These are phyloP conservation scores for Primulina eburnea DNA, from an alignment of 257 asterid genomes.

Conservation along the genomic window DNA sequence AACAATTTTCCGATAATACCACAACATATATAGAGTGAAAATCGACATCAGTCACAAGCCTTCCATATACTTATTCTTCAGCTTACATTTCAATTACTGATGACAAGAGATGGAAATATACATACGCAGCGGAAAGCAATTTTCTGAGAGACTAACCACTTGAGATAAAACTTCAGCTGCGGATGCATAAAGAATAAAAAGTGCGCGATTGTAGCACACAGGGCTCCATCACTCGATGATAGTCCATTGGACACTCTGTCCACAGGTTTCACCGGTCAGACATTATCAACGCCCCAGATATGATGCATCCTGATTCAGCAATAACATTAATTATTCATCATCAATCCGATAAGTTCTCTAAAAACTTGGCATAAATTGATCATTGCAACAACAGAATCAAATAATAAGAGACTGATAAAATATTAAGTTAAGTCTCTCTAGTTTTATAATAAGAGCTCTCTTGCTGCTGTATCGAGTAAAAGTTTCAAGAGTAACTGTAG, in stretches of 20 bases:
- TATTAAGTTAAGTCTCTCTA: not conserved
- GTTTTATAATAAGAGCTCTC: not conserved
- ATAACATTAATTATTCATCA: not conserved
- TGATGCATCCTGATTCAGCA: slow-evolving; percentile 37
- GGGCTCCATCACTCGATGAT: not conserved
- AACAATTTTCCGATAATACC: too few relatives aligned
- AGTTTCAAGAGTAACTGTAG: not conserved
- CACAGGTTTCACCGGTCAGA: not conserved
- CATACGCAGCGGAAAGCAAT: too few relatives aligned
- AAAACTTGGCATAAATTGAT: not conserved
- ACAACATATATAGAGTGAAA: too few relatives aligned
- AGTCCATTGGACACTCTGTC: not conserved
- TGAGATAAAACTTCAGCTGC: not conserved
- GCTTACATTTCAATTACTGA: too few relatives aligned
- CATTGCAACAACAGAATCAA: not conserved
- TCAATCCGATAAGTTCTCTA: not conserved
- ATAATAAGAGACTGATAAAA: not conserved
- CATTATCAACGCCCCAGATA: slow-evolving; percentile 39
- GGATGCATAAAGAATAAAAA: not conserved
- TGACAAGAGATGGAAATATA: too few relatives aligned
- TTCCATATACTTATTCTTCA: too few relatives aligned
- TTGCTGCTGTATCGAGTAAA: not conserved
- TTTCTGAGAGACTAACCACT: not conserved
- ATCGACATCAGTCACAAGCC: too few relatives aligned
- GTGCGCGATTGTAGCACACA: not conserved